These are phyloP conservation scores for Blumeria graminis DNA, from an alignment of 2,329 filamentous ascomycete genomes.

Conservation along the genomic window DNA sequence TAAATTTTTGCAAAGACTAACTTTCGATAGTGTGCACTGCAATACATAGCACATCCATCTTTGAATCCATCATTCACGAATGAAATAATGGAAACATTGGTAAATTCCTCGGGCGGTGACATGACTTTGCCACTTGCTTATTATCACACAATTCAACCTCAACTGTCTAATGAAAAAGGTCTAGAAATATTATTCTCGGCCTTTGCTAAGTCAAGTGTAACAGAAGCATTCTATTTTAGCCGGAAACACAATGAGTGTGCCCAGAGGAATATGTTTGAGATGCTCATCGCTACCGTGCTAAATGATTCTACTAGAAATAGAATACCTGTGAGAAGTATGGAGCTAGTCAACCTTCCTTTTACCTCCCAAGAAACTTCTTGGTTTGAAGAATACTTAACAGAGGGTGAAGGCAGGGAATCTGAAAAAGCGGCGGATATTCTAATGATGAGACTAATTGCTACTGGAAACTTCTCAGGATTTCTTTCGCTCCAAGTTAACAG, in stretches of 20 bases:
- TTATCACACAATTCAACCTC: constrained; percentile 51
- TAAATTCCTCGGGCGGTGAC: constrained; percentile 32
- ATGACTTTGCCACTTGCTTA: constrained; percentile 49
- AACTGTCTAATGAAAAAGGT: constrained; percentile 37
- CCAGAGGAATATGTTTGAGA: constrained; percentile 40
- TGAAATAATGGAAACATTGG: constrained; percentile 49
- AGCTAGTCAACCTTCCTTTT: constrained; percentile 53
- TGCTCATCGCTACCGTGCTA: constrained; percentile 35
- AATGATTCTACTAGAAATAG: constrained; percentile 17
- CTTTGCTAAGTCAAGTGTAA: constrained; percentile 39
- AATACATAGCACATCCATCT: constrained; percentile 56
- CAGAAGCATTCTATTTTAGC: constrained; percentile 51
- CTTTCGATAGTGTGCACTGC: constrained; percentile 32
- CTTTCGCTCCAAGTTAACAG: constrained; percentile 19
- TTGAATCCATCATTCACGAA: constrained; percentile 62
- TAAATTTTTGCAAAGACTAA: constrained; percentile 8
- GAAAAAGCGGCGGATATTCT: constrained; percentile 48
- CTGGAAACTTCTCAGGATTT: constrained; percentile 30
- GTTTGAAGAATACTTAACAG: constrained; percentile 44
- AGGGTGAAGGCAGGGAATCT: constrained; percentile 37
- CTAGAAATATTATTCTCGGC: constrained; percentile 45
- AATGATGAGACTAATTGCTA: constrained; percentile 47
- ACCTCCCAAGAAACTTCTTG: constrained; percentile 44
- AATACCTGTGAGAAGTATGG: constrained; percentile 31
- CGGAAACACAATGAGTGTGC: constrained; percentile 36